These are phyloP conservation scores for Rhododendron williamsianum DNA, from an alignment of 148 eudicot genomes.

Conservation along the genomic window DNA sequence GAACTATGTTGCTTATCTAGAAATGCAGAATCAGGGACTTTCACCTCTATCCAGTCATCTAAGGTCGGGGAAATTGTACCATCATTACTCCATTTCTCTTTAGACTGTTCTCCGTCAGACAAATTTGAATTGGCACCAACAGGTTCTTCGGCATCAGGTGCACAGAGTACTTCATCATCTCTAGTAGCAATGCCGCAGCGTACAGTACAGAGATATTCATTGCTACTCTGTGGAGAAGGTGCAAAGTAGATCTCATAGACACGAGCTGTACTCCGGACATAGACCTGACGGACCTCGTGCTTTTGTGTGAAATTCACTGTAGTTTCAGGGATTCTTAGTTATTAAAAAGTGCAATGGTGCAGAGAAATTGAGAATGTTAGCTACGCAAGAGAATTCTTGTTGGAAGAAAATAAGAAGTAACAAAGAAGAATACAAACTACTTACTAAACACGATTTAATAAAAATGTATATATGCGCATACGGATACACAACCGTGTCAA, in stretches of 20 bases:
- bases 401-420: background rate
- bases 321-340: constrained; percentile 4
- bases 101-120: constrained; percentile 21
- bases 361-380: background rate
- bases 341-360: background rate
- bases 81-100: constrained; percentile 24
- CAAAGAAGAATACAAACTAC: background rate
- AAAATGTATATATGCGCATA: background rate
- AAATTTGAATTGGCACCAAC: constrained; percentile 17
- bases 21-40: constrained; percentile 33
- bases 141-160: constrained; percentile 28
- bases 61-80: constrained; percentile 35
- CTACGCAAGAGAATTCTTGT: background rate
- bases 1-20: constrained; percentile 19
- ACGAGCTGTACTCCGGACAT: constrained; percentile 79
- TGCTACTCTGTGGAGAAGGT: constrained; percentile 25
- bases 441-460: background rate
- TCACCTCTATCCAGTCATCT: constrained; percentile 92
- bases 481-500: background rate
- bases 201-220: constrained; percentile 84
- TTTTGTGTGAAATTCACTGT: constrained; percentile 63
- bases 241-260: constrained; percentile 79
- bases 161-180: constrained; percentile 38
- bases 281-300: constrained; percentile 73
- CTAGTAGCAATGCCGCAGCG: constrained; percentile 65